Base-by-base conservation (phyloP, 371 early-diverging fungal genomes). In the Mortierella sp. region DNA sequence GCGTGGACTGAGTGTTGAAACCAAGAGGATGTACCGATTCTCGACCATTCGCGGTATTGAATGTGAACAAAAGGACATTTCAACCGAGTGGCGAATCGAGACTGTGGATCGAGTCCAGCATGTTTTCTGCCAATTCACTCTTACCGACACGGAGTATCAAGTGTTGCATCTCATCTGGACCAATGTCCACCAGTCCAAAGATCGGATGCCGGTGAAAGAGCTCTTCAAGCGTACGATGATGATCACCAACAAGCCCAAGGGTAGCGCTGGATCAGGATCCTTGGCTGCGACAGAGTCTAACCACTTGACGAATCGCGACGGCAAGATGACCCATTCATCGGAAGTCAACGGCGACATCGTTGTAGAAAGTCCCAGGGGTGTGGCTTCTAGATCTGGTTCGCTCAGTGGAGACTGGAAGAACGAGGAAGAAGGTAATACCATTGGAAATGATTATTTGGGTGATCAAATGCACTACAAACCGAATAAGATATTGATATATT, bases 81-180 rank as follows among this genome's bases (percentile, higher is more conserved):
- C 78, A 58, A 86, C 87, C 24, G 87, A 86, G 31, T 86, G 87
- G 87, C 74, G 87, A 13, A 86, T 86, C 34, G 87, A 82, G 74
- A 86, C 87, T 8, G 70, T 82, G 76, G 83, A 86, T 73, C 65
- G 83, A 4, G 76, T 71, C 2, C 76, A 82, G 54, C 87, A 86
- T 73, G 50, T 86, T 24, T 86, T 86, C 70, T 71, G 58, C n/a
- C 87, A 86, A 68, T 86, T 86, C 57, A 80, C 87, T 14, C 70
- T 82, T 38, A 48, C 75, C 0, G 87, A 86, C n/a, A 86, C 87
- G 0, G 87, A 86, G 63, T 86, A 86, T 28, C 87, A 78, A 47
- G 83, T 80, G 16, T 57, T 86, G 34, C 82, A 86, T 75, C 70
- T 86, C 57, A 86, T 86, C 60, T 86, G 87, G 87, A 86, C 83